Percentiles rank a stretch among this genome's conserved stretches.
These are phyloP conservation scores for Poterioochromonas sp. DNA, from an alignment of 352 stramenopile genomes.

Conservation along the genomic window DNA sequence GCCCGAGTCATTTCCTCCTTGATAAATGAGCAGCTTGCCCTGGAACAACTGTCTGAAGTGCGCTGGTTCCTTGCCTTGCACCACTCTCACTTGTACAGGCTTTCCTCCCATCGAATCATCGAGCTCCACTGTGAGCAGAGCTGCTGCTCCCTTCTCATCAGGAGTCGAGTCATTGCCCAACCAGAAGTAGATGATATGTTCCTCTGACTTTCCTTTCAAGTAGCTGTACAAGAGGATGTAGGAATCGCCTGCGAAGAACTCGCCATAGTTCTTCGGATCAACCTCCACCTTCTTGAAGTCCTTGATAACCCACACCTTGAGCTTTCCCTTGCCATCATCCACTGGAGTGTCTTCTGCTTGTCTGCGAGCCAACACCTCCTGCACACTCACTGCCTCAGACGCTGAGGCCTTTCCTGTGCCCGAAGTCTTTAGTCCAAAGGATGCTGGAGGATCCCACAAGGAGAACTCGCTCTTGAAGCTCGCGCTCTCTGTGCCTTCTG, in stretches of 20 bases:
- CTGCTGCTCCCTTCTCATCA: conserved; percentile 68
- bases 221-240: conserved; percentile 59
- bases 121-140: conserved; percentile 51
- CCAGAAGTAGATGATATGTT: conserved; percentile 80
- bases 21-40: conserved; percentile 73
- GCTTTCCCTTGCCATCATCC: conserved; percentile 60
- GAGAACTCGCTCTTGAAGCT: conserved; percentile 57
- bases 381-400: conserved; percentile 51
- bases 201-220: conserved; percentile 48
- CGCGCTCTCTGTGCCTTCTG: conserved; percentile 64
- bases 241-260: conserved; percentile 55
- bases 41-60: conserved; percentile 75
- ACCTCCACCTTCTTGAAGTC: conserved; percentile 72
- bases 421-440: conserved; percentile 1
- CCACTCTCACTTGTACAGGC: conserved; percentile 68
- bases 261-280: conserved; percentile 50
- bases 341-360: conserved; percentile 61
- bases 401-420: neutral
- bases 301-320: conserved; percentile 79
- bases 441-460: conserved; percentile 57
- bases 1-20: conserved; percentile 70
- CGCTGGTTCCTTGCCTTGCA: conserved; percentile 69
- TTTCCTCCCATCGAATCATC: conserved; percentile 68
- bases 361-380: conserved; percentile 49
- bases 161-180: conserved; percentile 61